Conservation (phyloP, 2,329 filamentous ascomycete genomes). For the Trichophyton rubrum region DNA sequence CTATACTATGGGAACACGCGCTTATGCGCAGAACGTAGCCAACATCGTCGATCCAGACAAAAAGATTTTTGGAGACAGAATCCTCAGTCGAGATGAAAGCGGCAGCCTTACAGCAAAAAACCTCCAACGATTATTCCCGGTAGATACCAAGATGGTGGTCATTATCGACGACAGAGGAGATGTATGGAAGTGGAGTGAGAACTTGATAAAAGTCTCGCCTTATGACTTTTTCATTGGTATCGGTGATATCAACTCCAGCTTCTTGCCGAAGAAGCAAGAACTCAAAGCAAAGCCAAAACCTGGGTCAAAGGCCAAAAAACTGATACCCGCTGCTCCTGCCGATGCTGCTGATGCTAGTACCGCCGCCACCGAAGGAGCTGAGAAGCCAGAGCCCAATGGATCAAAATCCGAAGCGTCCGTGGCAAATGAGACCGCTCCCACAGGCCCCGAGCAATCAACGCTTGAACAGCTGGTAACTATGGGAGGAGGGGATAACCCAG, state of each 20-base stretch:
- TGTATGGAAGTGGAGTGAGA: conserved; percentile 87
- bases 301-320: conserved; percentile 18
- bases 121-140: conserved; percentile 79
- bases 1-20: conserved; percentile 96
- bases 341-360: neutral
- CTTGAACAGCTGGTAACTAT: conserved; percentile 67
- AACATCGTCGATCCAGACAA: conserved; percentile 83
- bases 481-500: conserved; percentile 56
- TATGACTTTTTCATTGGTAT: conserved; percentile 98
- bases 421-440: conserved; percentile 14
- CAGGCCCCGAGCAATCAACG: conserved; percentile 38
- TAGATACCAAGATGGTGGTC: conserved; percentile 97
- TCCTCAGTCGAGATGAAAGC: conserved; percentile 94
- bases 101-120: conserved; percentile 86
- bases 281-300: conserved; percentile 36
- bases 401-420: conserved; percentile 12
- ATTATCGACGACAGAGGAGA: conserved; percentile 97
- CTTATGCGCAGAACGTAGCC: conserved; percentile 87
- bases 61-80: conserved; percentile 82
- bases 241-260: conserved; percentile 96
- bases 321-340: neutral
- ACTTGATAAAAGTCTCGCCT: conserved; percentile 85
- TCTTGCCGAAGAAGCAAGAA: conserved; percentile 62
- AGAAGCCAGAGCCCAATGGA: conserved; percentile 24
- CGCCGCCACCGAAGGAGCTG: neutral